These are phyloP conservation scores for Hypericum perforatum DNA, from an alignment of 345 rosid genomes.

Conservation along the genomic window DNA sequence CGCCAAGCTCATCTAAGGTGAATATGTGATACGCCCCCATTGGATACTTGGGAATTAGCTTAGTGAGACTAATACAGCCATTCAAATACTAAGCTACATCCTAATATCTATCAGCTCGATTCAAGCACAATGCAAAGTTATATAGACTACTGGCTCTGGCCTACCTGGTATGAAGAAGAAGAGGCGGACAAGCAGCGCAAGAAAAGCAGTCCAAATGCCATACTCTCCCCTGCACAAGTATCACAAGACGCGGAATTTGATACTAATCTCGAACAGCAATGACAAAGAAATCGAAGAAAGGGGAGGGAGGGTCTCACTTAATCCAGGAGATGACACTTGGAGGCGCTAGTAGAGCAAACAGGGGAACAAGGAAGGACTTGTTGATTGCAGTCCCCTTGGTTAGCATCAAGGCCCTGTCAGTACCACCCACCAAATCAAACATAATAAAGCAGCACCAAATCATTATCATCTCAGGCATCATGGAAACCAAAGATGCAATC, in stretches of 20 bases:
- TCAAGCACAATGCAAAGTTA: neutral
- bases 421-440: neutral
- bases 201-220: slow-evolving; percentile 78
- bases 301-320: slow-evolving; percentile 38
- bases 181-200: slow-evolving; percentile 72
- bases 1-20: no score
- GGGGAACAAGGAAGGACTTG: slow-evolving; percentile 70
- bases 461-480: neutral
- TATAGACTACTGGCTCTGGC: neutral
- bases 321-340: slow-evolving; percentile 58
- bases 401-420: slow-evolving; percentile 51
- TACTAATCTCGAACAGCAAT: neutral
- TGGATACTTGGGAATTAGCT: no score
- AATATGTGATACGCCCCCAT: no score
- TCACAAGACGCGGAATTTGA: slow-evolving; percentile 3
- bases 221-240: slow-evolving; percentile 68
- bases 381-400: slow-evolving; percentile 65
- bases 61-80: no score
- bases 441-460: slow-evolving; percentile 1
- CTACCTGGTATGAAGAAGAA: slow-evolving; percentile 82
- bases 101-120: no score
- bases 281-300: neutral
- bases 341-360: slow-evolving; percentile 76
- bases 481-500: neutral
- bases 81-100: no score